phyloP scores from a whole-genome alignment of 495 filamentous ascomycete species.

The Pseudevernia furfuracea region DNA sequence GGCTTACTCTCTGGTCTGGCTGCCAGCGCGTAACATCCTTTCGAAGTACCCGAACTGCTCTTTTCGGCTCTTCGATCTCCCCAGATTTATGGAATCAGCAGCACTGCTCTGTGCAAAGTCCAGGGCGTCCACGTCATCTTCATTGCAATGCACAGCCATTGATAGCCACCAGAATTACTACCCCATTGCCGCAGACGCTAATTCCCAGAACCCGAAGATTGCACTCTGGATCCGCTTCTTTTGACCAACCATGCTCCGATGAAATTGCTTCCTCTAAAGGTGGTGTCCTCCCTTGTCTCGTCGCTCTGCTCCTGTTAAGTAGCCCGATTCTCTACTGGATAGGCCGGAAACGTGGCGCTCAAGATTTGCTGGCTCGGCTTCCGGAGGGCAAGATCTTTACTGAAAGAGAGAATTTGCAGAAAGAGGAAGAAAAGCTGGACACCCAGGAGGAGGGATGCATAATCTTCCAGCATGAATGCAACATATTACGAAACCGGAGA shows the following conservation, averaged over 20 bases:
- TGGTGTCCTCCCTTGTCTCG: too few relatives aligned
- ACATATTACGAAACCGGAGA: too few relatives aligned
- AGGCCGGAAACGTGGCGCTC: neutral
- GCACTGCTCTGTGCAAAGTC: neutral
- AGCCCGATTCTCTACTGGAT: too few relatives aligned
- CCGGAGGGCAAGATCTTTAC: neutral
- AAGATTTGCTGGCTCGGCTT: neutral
- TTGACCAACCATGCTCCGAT: neutral
- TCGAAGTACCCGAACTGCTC: neutral
- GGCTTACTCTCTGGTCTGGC: neutral
- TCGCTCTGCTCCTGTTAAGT: too few relatives aligned
- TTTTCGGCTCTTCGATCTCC: neutral
- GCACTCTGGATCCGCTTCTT: neutral
- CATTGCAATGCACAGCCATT: neutral
- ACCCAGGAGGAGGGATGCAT: too few relatives aligned
- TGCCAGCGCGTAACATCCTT: neutral
- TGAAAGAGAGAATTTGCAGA: neutral
- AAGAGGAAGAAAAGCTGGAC: neutral
- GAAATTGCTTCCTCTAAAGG: neutral
- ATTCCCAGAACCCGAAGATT: neutral
- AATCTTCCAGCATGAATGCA: too few relatives aligned
- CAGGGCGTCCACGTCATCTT: neutral
- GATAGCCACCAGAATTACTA: neutral
- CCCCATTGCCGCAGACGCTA: neutral
- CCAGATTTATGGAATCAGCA: neutral